Percentiles rank a stretch among this genome's conserved stretches.
Evolutionary conservation across 1,284 basidiomycete species (phyloP).

Genomic region (Ceratobasidium sp.): DNA sequence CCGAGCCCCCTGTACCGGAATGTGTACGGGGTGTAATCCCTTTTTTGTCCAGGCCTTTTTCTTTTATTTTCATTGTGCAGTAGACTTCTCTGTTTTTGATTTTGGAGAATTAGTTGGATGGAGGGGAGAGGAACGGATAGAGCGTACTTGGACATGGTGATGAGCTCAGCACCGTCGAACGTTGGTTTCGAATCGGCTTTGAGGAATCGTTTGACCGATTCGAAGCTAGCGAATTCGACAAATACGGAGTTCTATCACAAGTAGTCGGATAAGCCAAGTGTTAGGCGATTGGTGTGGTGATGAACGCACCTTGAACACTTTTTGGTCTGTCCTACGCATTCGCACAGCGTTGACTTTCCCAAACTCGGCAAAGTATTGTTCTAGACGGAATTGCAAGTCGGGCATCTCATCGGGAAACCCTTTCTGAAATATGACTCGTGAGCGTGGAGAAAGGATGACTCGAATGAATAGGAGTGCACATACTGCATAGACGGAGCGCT

Average conservation of each 20-base stretch:
- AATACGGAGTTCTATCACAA: slow-evolving; percentile 86
- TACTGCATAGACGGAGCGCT: slow-evolving; percentile 86
- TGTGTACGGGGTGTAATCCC: slow-evolving; percentile 66
- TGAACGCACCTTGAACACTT: slow-evolving; percentile 81
- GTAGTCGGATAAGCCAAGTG: neutral
- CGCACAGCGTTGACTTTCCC: slow-evolving; percentile 88
- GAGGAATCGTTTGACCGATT: slow-evolving; percentile 81
- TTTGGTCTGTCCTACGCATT: slow-evolving; percentile 80
- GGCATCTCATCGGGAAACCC: slow-evolving; percentile 85
- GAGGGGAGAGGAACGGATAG: neutral
- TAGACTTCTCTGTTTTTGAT: slow-evolving; percentile 79
- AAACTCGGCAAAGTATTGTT: slow-evolving; percentile 85
- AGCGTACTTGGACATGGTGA: slow-evolving; percentile 88
- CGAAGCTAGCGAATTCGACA: slow-evolving; percentile 85
- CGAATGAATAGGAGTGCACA: slow-evolving; percentile 56
- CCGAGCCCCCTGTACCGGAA: slow-evolving; percentile 51
- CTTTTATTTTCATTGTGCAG: slow-evolving; percentile 97
- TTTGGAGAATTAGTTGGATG: neutral
- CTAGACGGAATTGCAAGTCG: slow-evolving; percentile 80
- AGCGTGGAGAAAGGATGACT: slow-evolving; percentile 1
- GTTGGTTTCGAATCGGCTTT: slow-evolving; percentile 82
- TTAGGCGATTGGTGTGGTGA: neutral
- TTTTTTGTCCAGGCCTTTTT: slow-evolving; percentile 81
- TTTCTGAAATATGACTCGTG: slow-evolving; percentile 70
- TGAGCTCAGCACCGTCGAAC: slow-evolving; percentile 80